A percentile compares a stretch with the other conserved stretches of the same genome.
phyloP scores from a whole-genome alignment of 805 yeast species.

The Sugiyamaella chiloensis region DNA sequence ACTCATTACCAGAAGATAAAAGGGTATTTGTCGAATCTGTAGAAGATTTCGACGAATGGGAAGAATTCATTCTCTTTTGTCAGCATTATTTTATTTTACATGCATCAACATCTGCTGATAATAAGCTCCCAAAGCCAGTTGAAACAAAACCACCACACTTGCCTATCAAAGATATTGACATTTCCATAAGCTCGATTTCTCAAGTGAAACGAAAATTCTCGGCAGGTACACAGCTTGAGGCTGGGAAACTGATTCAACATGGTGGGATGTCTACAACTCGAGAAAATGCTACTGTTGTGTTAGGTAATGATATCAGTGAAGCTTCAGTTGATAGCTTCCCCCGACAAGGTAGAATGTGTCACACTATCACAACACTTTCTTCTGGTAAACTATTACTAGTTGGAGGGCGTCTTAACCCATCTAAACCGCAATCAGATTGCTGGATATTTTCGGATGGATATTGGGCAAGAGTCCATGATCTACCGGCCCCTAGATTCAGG shows the following conservation, averaged over 20 bases:
- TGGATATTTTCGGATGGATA: slow-evolving; percentile 37
- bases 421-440: slow-evolving; percentile 41
- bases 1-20: slow-evolving; percentile 38
- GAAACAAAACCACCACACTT: neutral
- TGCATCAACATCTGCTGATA: slow-evolving; percentile 46
- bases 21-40: slow-evolving; percentile 44
- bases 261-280: slow-evolving; percentile 37
- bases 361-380: slow-evolving; percentile 42
- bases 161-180: neutral
- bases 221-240: slow-evolving; percentile 32
- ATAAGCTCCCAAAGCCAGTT: neutral
- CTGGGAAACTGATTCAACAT: slow-evolving; percentile 25
- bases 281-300: slow-evolving; percentile 16
- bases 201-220: slow-evolving; percentile 41
- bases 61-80: slow-evolving; percentile 70
- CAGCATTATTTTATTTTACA: slow-evolving; percentile 72
- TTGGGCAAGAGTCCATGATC: slow-evolving; percentile 42
- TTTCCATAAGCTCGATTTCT: neutral
- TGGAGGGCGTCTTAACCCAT: slow-evolving; percentile 72
- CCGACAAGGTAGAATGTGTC: slow-evolving; percentile 52
- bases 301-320: neutral
- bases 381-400: slow-evolving; percentile 39
- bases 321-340: slow-evolving; percentile 1
- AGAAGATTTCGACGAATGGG: slow-evolving; percentile 81
- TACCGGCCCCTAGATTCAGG: slow-evolving; percentile 50